phyloP scores from a whole-genome alignment of 345 rosid genomes.

The Bruguiera parviflora region DNA sequence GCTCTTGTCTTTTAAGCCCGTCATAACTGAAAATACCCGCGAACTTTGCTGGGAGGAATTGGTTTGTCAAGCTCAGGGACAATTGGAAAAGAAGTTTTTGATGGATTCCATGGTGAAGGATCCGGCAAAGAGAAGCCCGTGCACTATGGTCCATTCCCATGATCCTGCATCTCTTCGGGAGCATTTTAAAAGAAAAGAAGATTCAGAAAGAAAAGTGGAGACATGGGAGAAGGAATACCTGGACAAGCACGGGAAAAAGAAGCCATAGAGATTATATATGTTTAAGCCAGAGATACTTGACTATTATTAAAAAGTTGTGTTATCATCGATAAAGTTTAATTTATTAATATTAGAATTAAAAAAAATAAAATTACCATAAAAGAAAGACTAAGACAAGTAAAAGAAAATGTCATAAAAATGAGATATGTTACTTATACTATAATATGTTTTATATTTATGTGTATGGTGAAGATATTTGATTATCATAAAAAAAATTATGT shows the following conservation, averaged over 20 bases:
- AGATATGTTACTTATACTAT: too few relatives aligned
- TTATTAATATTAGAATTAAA: too few relatives aligned
- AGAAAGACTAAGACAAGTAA: too few relatives aligned
- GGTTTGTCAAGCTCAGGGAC: conserved; percentile 53
- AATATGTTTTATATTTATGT: too few relatives aligned
- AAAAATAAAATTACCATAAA: too few relatives aligned
- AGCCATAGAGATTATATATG: too few relatives aligned
- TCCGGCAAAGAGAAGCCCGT: conserved; percentile 55
- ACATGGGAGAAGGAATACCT: conserved; percentile 47
- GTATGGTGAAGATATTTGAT: too few relatives aligned
- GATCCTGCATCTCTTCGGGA: conserved; percentile 44
- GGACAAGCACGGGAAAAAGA: conserved; percentile 11
- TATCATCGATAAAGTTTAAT: too few relatives aligned
- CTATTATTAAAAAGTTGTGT: too few relatives aligned
- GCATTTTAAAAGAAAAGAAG: conserved; percentile 33
- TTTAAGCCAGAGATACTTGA: too few relatives aligned
- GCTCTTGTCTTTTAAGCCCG: conserved; percentile 56
- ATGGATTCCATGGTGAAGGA: conserved; percentile 58
- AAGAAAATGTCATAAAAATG: too few relatives aligned
- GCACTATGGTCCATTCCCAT: conserved; percentile 57
- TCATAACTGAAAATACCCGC: conserved; percentile 38
- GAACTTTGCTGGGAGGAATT: conserved; percentile 57
- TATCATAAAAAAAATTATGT: too few relatives aligned
- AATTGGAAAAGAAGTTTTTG: conserved; percentile 47
- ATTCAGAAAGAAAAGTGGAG: conserved; percentile 42